Percentiles rank a stretch among this genome's conserved stretches.
These are phyloP conservation scores for Perkinsus marinus DNA, from an alignment of 169 alveolate genomes.

Conservation along the genomic window DNA sequence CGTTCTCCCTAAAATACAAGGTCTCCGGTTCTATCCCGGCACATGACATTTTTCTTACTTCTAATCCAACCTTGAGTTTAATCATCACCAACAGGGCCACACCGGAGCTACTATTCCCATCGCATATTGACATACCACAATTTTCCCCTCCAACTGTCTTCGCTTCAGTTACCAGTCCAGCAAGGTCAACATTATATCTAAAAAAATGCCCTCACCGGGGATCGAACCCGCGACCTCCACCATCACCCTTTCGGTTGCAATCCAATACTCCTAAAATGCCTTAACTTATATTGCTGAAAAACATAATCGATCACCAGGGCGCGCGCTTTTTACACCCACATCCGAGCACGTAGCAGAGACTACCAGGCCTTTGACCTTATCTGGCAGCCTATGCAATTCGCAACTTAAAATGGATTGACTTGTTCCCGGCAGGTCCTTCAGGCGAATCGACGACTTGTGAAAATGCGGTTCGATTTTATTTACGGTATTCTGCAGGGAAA, in stretches of 20 bases:
- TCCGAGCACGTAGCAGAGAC: not conserved
- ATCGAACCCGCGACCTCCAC: not conserved
- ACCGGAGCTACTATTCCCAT: not conserved
- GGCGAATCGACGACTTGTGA: not conserved
- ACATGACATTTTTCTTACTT: not conserved
- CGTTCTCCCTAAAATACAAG: not conserved
- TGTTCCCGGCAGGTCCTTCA: not conserved
- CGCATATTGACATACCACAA: not conserved
- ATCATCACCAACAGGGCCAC: not conserved
- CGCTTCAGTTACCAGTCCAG: not conserved
- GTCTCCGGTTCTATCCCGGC: not conserved
- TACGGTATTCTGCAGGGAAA: not conserved
- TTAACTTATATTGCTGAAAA: not conserved
- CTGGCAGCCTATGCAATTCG: not conserved
- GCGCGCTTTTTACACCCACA: not conserved
- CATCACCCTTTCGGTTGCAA: not conserved
- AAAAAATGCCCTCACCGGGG: not conserved
- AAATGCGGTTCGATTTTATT: not conserved
- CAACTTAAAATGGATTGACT: not conserved
- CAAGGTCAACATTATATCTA: not conserved
- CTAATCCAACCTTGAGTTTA: not conserved
- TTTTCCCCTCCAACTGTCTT: not conserved
- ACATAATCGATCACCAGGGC: not conserved
- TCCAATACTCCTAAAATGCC: not conserved
- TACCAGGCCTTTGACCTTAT: not conserved